These are phyloP conservation scores for Amauroascus niger DNA, from an alignment of 2,329 filamentous ascomycete species.

Conservation along the genomic window DNA sequence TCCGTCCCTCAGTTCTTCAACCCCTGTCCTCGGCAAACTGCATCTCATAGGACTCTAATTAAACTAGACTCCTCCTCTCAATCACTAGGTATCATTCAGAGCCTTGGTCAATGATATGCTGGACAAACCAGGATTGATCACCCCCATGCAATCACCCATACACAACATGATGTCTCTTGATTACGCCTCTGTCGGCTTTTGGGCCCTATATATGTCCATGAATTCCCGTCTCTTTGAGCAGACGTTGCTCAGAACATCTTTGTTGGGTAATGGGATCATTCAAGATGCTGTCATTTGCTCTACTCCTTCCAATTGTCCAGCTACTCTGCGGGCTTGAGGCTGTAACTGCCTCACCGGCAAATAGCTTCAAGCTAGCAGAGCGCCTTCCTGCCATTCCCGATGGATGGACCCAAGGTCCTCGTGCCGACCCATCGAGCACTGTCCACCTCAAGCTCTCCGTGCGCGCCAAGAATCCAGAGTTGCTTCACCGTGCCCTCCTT, in stretches of 20 bases:
- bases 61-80: not conserved
- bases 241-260: not conserved
- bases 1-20: not conserved
- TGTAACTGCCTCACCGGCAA: not conserved
- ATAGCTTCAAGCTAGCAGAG: constrained; percentile 8
- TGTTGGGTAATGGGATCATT: not conserved
- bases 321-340: constrained; percentile 4
- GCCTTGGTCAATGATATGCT: not conserved
- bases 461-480: constrained; percentile 39
- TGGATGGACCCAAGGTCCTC: constrained; percentile 27
- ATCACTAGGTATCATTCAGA: not conserved
- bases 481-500: constrained; percentile 50
- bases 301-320: constrained; percentile 6
- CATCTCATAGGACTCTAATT: not conserved
- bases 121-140: not conserved
- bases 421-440: constrained; percentile 28
- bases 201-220: not conserved
- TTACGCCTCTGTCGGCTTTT: not conserved
- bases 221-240: not conserved
- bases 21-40: not conserved
- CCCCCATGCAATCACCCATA: not conserved
- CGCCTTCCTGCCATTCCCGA: constrained; percentile 23
- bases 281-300: constrained; percentile 2
- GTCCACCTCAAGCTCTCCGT: constrained; percentile 44
- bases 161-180: not conserved